Percentiles rank a stretch among this genome's conserved stretches.
phyloP scores from a whole-genome alignment of 805 yeast species.

The Candida oleophila region DNA sequence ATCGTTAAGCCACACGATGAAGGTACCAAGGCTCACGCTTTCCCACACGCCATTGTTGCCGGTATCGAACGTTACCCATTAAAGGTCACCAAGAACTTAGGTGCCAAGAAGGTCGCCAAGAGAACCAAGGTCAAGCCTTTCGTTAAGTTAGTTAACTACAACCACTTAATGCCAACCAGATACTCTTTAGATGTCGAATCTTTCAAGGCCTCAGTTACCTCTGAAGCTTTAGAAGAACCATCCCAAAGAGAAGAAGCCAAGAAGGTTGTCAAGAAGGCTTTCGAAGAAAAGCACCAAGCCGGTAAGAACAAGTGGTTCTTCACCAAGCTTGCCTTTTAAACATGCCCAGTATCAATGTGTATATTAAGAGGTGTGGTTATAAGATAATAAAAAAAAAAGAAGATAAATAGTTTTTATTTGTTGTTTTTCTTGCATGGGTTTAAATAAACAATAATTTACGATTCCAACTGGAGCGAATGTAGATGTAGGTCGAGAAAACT shows the following conservation, averaged over 20 bases:
- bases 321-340: constrained; percentile 92
- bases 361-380: constrained; percentile 11
- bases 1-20: constrained; percentile 98
- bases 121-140: constrained; percentile 98
- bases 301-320: constrained; percentile 99
- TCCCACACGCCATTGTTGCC: constrained; percentile 99
- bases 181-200: constrained; percentile 96
- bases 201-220: constrained; percentile 85
- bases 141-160: constrained; percentile 98
- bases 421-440: constrained; percentile 25
- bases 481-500: too few species aligned
- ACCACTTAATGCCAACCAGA: constrained; percentile 99
- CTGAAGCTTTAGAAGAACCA: constrained; percentile 96
- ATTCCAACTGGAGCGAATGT: constrained; percentile 6
- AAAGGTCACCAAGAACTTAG: constrained; percentile 92
- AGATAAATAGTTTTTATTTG: constrained; percentile 15
- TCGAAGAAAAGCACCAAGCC: constrained; percentile 98
- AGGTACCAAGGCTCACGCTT: constrained; percentile 97
- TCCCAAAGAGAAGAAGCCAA: constrained; percentile 98
- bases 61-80: constrained; percentile 99
- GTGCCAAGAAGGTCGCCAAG: constrained; percentile 94
- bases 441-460: constrained; percentile 26
- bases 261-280: constrained; percentile 98
- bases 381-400: not conserved
- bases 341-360: constrained; percentile 6